These are phyloP conservation scores for Aureoboletus auriporus DNA, from an alignment of 768 basidiomycete genomes.

Conservation along the genomic window DNA sequence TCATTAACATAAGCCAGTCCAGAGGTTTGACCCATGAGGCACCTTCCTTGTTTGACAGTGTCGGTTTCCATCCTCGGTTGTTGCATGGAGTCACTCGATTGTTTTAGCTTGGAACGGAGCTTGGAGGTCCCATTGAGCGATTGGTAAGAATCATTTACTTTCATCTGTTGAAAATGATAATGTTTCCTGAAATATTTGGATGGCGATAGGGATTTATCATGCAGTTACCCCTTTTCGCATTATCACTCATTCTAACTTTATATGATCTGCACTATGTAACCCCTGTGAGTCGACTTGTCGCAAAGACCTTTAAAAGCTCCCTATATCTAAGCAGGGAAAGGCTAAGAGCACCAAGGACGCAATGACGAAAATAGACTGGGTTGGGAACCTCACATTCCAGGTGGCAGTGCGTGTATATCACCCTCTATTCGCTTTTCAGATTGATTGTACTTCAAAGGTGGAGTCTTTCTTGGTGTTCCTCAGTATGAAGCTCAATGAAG, in stretches of 20 bases:
- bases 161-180: not conserved
- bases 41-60: constrained; percentile 67
- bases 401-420: constrained; percentile 48
- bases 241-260: constrained; percentile 56
- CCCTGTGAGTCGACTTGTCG: constrained; percentile 41
- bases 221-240: constrained; percentile 62
- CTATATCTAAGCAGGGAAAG: constrained; percentile 46
- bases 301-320: not conserved
- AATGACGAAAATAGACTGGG: constrained; percentile 74
- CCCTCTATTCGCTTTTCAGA: too few species aligned
- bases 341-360: constrained; percentile 63
- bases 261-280: constrained; percentile 64
- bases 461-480: constrained; percentile 64
- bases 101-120: constrained; percentile 63
- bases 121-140: constrained; percentile 78
- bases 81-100: not conserved
- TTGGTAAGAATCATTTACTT: constrained; percentile 39
- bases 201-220: constrained; percentile 81
- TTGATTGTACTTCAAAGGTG: too few species aligned
- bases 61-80: constrained; percentile 32
- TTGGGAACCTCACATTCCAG: constrained; percentile 56
- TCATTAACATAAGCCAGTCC: constrained; percentile 39
- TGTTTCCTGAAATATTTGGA: constrained; percentile 47
- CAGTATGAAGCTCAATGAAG: constrained; percentile 66
- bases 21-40: constrained; percentile 72